Percentiles rank a stretch among this genome's conserved stretches.
Evolutionary conservation across 2,329 filamentous ascomycete genomes (phyloP).

Genomic region (Helicocarpus griseus): DNA sequence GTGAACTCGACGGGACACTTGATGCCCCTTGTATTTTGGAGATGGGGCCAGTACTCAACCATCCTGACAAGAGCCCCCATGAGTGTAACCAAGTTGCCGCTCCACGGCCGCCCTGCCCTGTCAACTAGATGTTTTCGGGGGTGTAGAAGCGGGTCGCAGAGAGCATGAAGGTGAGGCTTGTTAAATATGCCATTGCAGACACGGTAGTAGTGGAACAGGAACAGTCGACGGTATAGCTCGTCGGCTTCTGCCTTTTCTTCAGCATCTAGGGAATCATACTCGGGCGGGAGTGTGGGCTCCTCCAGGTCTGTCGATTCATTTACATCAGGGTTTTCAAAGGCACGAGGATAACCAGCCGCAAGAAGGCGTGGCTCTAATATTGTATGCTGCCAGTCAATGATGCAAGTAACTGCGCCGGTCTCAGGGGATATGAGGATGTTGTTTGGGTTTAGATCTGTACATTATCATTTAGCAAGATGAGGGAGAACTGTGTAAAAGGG

Average conservation of each 20-base stretch:
- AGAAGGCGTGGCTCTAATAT: constrained; percentile 13
- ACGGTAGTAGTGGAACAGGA: constrained; percentile 16
- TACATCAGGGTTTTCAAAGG: constrained; percentile 19
- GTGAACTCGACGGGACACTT: constrained; percentile 13
- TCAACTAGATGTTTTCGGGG: constrained; percentile 17
- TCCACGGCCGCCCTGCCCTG: constrained; percentile 16
- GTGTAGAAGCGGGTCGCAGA: constrained; percentile 14
- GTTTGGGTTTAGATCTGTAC: constrained; percentile 16
- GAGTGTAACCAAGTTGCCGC: constrained; percentile 16
- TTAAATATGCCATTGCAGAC: constrained; percentile 18
- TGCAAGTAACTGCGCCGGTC: constrained; percentile 13
- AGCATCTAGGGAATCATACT: constrained; percentile 13
- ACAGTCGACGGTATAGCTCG: constrained; percentile 13
- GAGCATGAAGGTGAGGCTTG: constrained; percentile 15
- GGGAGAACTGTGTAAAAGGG: no score
- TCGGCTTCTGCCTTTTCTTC: constrained; percentile 15
- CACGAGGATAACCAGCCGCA: constrained; percentile 13
- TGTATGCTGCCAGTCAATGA: constrained; percentile 22
- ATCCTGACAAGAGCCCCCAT: constrained; percentile 16
- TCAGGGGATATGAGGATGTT: constrained; percentile 18
- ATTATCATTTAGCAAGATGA: neutral
- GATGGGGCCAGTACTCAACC: constrained; percentile 7
- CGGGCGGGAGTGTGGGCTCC: constrained; percentile 12
- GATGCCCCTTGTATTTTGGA: constrained; percentile 5
- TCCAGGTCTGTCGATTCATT: constrained; percentile 9